These are phyloP conservation scores for Epichloe bromicola DNA, from an alignment of 2,329 filamentous ascomycete genomes.

Conservation along the genomic window DNA sequence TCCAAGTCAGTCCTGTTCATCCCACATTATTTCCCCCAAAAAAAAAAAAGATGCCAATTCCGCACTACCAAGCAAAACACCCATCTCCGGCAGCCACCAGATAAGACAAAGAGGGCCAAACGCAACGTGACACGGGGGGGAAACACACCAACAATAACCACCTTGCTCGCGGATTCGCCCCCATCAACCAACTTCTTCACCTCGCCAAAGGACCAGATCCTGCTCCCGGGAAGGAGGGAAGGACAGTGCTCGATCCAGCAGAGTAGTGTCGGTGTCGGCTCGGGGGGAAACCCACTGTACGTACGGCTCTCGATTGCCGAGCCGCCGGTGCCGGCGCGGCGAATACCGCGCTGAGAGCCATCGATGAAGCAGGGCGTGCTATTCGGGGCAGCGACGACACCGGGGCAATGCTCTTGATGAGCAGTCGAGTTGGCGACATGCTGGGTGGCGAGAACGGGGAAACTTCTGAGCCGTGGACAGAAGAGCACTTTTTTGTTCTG, in stretches of 20 bases:
- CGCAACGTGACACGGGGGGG: not conserved
- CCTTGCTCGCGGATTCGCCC: constrained; percentile 7
- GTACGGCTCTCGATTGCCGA: not conserved
- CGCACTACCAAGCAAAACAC: too few relatives aligned
- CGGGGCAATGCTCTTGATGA: not conserved
- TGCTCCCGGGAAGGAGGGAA: constrained; percentile 10
- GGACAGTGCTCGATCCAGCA: not conserved
- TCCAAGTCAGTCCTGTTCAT: not conserved
- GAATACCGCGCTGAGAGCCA: not conserved
- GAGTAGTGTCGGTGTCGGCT: constrained; percentile 17
- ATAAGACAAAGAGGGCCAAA: too few relatives aligned
- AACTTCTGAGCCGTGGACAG: too few relatives aligned
- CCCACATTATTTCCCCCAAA: not conserved
- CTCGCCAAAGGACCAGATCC: constrained; percentile 37
- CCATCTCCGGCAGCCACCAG: too few relatives aligned
- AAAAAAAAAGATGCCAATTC: not conserved
- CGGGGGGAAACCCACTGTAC: not conserved
- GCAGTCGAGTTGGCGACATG: not conserved
- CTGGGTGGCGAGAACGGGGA: not conserved
- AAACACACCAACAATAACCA: constrained; percentile 34
- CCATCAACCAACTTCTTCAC: constrained; percentile 25
- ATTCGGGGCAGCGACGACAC: not conserved
- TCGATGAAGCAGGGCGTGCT: not conserved
- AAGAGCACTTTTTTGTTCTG: not conserved
- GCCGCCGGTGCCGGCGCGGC: too few relatives aligned